These are phyloP conservation scores for Friedmanniomyces endolithicus DNA, from an alignment of 495 filamentous ascomycete species.

Conservation along the genomic window DNA sequence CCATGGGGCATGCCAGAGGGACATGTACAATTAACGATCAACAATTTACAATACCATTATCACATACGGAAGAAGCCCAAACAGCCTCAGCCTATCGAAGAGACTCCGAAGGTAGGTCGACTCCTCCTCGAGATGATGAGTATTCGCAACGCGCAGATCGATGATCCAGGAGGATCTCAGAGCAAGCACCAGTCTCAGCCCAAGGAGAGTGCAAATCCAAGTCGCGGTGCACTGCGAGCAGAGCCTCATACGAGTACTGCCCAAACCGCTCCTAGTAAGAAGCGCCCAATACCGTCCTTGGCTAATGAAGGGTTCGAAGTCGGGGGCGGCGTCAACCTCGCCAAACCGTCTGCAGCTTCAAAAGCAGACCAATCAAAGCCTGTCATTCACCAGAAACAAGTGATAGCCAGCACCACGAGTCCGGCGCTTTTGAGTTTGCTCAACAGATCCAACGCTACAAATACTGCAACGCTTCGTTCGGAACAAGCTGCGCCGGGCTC, in stretches of 20 bases:
- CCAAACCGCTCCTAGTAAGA: not conserved
- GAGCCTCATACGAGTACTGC: not conserved
- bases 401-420: not conserved
- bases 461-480: not conserved
- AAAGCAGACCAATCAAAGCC: not conserved
- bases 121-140: not conserved
- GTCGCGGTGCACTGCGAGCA: not conserved
- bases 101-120: not conserved
- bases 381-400: not conserved
- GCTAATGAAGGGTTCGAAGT: slow-evolving; percentile 7
- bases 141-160: not conserved
- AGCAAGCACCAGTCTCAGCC: not conserved
- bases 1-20: slow-evolving; percentile 2
- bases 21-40: slow-evolving; percentile 6
- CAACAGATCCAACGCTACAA: slow-evolving; percentile 11
- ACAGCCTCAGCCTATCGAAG: not conserved
- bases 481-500: not conserved
- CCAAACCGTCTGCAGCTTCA: not conserved
- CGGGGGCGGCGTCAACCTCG: slow-evolving; percentile 8
- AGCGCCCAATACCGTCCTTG: not conserved
- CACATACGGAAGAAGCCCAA: slow-evolving; percentile 3
- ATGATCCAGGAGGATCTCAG: not conserved
- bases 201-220: not conserved
- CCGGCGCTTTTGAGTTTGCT: slow-evolving; percentile 2
- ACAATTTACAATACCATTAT: slow-evolving; percentile 11